Evolutionary conservation across 2,329 filamentous ascomycete genomes (phyloP), one percentile per base, ranked within the genome.

Genomic region (Fusarium solani-melongenae): DNA sequence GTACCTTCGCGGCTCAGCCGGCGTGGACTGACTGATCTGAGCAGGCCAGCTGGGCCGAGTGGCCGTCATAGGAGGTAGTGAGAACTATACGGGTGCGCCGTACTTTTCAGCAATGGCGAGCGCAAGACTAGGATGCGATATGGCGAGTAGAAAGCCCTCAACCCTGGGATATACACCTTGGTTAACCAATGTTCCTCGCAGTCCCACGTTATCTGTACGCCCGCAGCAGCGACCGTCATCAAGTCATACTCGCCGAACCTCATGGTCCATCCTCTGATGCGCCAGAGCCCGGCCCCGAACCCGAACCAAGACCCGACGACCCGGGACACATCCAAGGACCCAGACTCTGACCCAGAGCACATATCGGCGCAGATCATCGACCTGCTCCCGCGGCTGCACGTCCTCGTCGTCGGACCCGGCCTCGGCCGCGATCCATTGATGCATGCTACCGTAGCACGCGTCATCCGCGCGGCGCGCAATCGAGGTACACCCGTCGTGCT

Each of bases 41-140:
- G 6, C 77, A 97, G 96, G 96, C 68, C 96, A 98, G 83, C 88
- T 98, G 74, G 96, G 96, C 6, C 91, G 96, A 64, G 91, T 99
- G 62, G 96, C 92, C 61, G 96, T 99, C 67, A 96, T 99, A 74
- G 96, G 96, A 60, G 96, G 96, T 44, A 97, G 94, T 80, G 92
- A 96, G 81, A 96, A 98, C 83, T 99, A 98, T 82, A 98, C 96
- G 2, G 96, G 96, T 39, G 96, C 96, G 67, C 96, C 96, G 14
- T 99, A 98, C 85, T 99, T 99, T 84, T 98, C 96, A 22, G 95
- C 96, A 73, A 98, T 98, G 91, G 96, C 96, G 14, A 98, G 94
- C 74, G 96, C 96, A 55, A 91, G 93, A 79, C 85, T 98, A 66
- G 96, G 96, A 6, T 94, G 92, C 79, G 95, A 98, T 79, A 94